Evolutionary conservation across 768 basidiomycete species (phyloP).

Genomic region (Tylopilus intermedius): DNA sequence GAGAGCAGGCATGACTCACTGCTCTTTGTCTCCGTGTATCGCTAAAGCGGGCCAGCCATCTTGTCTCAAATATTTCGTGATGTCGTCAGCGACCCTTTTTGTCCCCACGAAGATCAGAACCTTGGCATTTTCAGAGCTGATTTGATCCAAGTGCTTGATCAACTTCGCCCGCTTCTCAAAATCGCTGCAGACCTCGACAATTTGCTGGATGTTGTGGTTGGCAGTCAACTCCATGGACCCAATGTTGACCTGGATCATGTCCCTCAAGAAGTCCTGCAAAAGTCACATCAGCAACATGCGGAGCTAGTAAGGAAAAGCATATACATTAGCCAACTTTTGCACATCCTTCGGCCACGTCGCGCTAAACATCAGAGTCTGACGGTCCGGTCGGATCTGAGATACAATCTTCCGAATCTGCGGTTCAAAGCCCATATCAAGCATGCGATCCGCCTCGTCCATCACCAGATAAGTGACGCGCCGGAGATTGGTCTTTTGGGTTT

Average conservation of each 20-base stretch:
- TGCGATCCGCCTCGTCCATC: slow-evolving; percentile 99
- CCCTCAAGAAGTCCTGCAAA: slow-evolving; percentile 82
- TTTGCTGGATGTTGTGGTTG: slow-evolving; percentile 95
- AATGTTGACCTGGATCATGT: slow-evolving; percentile 98
- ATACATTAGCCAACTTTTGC: slow-evolving; percentile 88
- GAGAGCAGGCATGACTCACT: slow-evolving; percentile 48
- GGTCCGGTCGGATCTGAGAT: slow-evolving; percentile 93
- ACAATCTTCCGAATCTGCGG: slow-evolving; percentile 99
- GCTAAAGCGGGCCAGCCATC: slow-evolving; percentile 99
- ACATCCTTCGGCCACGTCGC: slow-evolving; percentile 99
- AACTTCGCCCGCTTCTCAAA: slow-evolving; percentile 96
- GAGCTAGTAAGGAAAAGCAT: slow-evolving; percentile 10
- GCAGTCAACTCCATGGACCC: slow-evolving; percentile 98
- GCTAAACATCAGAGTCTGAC: slow-evolving; percentile 98
- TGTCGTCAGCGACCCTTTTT: slow-evolving; percentile 96
- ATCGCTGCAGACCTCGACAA: slow-evolving; percentile 94
- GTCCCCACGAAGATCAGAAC: slow-evolving; percentile 98
- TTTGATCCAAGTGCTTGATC: slow-evolving; percentile 94
- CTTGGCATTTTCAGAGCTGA: slow-evolving; percentile 95
- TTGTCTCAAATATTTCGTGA: slow-evolving; percentile 94
- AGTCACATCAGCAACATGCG: background rate
- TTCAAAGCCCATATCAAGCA: slow-evolving; percentile 99
- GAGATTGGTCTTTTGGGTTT: slow-evolving; percentile 92
- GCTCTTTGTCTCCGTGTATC: slow-evolving; percentile 99
- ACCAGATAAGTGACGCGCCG: slow-evolving; percentile 96